A percentile compares a stretch with the other conserved stretches of the same genome.
Evolutionary conservation across 129 eudicot species (phyloP).

Genomic region (Centrapalus pauciflorus): DNA sequence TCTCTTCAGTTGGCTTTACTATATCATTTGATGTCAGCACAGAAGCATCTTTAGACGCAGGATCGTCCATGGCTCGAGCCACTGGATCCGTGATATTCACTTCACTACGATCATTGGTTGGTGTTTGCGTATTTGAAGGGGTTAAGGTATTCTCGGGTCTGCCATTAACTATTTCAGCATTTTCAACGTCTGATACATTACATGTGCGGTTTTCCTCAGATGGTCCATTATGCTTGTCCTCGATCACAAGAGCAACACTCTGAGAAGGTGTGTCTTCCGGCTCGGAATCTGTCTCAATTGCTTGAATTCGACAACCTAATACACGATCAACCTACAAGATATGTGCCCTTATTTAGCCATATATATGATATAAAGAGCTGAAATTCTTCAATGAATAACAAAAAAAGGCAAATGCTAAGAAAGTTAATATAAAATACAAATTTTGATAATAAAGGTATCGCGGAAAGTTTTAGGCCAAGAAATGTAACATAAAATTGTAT

Average conservation of each 20-base stretch:
- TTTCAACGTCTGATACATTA: slow-evolving; percentile 26
- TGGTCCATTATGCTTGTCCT: slow-evolving; percentile 19
- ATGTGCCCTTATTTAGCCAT: not conserved
- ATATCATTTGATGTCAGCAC: slow-evolving; percentile 5
- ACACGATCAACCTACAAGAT: slow-evolving; percentile 79
- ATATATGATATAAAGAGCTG: not conserved
- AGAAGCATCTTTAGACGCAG: slow-evolving; percentile 28
- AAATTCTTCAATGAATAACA: not conserved
- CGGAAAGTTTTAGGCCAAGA: too few species aligned
- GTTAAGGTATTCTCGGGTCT: slow-evolving; percentile 15
- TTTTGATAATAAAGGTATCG: too few species aligned
- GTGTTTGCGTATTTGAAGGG: slow-evolving; percentile 18
- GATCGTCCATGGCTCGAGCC: slow-evolving; percentile 16
- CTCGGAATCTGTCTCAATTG: slow-evolving; percentile 18
- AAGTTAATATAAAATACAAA: too few species aligned
- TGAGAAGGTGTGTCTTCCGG: slow-evolving; percentile 20
- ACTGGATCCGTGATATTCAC: slow-evolving; percentile 25
- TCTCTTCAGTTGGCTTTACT: slow-evolving; percentile 17
- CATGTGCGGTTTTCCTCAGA: slow-evolving; percentile 22
- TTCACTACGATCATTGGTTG: slow-evolving; percentile 33
- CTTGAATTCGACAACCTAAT: slow-evolving; percentile 80
- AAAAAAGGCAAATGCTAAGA: not conserved
- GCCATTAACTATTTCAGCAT: slow-evolving; percentile 16
- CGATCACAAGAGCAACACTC: slow-evolving; percentile 1
- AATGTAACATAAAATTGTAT: too few species aligned